These are phyloP conservation scores for Stropharia rugosoannulata DNA, from an alignment of 768 basidiomycete species.

Conservation along the genomic window DNA sequence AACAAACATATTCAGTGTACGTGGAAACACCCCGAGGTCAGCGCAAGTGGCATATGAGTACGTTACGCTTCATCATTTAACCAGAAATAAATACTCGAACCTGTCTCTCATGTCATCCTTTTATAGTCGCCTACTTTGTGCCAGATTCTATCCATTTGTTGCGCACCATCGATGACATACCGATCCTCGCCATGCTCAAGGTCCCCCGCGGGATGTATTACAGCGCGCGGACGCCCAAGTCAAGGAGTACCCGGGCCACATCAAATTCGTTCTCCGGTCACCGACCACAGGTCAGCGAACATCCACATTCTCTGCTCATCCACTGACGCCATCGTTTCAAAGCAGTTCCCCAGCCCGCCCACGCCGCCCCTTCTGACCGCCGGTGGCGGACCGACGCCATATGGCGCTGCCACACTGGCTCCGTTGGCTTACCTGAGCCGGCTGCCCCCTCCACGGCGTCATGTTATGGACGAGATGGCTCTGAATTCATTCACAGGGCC, in stretches of 20 bases:
- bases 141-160: constrained; percentile 58
- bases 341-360: neutral
- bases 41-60: constrained; percentile 83
- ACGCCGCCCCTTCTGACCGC: neutral
- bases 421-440: constrained; percentile 65
- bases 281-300: neutral
- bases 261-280: too few relatives aligned
- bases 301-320: neutral
- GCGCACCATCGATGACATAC: constrained; percentile 57
- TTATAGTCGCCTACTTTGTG: constrained; percentile 75
- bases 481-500: constrained; percentile 54
- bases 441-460: constrained; percentile 59
- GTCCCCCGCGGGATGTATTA: constrained; percentile 64
- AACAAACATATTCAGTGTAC: constrained; percentile 81
- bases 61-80: constrained; percentile 18
- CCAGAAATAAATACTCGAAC: neutral
- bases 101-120: constrained; percentile 7
- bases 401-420: constrained; percentile 26
- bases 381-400: neutral
- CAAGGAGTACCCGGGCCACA: constrained; percentile 9
- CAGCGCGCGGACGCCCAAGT: constrained; percentile 58
- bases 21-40: constrained; percentile 65
- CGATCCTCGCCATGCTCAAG: constrained; percentile 47
- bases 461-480: constrained; percentile 70
- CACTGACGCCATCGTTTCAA: too few relatives aligned